These are phyloP conservation scores for Stephania yunnanensis DNA, from an alignment of 164 flowering plant genomes.

Conservation along the genomic window DNA sequence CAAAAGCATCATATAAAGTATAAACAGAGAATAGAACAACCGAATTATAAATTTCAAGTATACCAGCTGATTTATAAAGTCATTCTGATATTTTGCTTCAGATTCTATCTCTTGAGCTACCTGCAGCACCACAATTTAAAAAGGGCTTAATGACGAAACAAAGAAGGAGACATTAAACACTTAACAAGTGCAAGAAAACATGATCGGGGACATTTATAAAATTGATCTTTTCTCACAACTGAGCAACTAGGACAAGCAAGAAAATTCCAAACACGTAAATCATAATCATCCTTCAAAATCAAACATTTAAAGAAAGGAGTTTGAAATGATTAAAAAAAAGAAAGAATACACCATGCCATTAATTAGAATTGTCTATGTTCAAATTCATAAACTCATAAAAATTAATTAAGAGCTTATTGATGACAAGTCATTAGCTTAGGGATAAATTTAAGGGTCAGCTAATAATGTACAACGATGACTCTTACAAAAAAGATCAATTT, in stretches of 20 bases:
- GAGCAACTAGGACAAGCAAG: background rate
- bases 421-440: too few relatives aligned
- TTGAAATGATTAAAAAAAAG: too few relatives aligned
- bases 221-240: background rate
- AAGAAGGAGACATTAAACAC: background rate
- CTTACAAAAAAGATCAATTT: too few relatives aligned
- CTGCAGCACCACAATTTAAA: conserved; percentile 25
- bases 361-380: too few relatives aligned
- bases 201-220: background rate
- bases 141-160: conserved; percentile 4
- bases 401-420: too few relatives aligned
- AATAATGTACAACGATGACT: too few relatives aligned
- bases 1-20: background rate
- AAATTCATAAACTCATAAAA: too few relatives aligned
- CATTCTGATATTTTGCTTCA: conserved; percentile 49
- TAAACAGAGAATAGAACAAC: background rate
- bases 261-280: background rate
- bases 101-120: conserved; percentile 54
- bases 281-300: background rate
- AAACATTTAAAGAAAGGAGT: too few relatives aligned
- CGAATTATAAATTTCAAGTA: background rate
- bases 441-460: too few relatives aligned
- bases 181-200: background rate
- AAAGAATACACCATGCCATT: too few relatives aligned
- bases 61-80: conserved; percentile 44